Evolutionary conservation across 1,284 basidiomycete species (phyloP).

Genomic region (Xerocomus nothofagi): DNA sequence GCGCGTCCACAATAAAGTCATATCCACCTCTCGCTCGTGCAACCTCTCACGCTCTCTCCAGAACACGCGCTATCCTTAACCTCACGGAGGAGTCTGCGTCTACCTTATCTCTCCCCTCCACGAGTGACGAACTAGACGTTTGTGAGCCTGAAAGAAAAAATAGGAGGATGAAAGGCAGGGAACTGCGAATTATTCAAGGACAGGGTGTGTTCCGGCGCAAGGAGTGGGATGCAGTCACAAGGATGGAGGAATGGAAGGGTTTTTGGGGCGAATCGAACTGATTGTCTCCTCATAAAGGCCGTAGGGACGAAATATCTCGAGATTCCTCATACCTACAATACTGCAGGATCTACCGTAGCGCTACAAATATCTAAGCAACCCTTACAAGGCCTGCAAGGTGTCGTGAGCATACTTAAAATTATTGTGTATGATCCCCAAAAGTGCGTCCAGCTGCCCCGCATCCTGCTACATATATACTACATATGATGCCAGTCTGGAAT

Average conservation of each 20-base stretch:
- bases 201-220: constrained; percentile 53
- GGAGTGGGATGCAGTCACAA: constrained; percentile 31
- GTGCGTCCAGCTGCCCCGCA: no score
- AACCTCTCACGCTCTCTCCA: constrained; percentile 71
- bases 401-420: no score
- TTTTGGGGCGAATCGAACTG: constrained; percentile 38
- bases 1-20: neutral
- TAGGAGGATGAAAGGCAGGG: constrained; percentile 76
- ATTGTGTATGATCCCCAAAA: no score
- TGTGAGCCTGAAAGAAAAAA: constrained; percentile 64
- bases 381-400: no score
- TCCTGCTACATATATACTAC: no score
- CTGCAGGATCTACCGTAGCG: no score
- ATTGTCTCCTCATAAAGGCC: neutral
- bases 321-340: no score
- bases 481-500: no score
- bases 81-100: constrained; percentile 65
- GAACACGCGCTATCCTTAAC: constrained; percentile 82
- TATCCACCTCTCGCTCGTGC: constrained; percentile 42
- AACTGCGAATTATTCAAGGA: constrained; percentile 79
- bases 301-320: no score
- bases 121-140: constrained; percentile 74
- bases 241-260: constrained; percentile 39
- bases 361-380: no score
- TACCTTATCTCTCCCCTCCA: constrained; percentile 48